Evolutionary conservation across 129 eudicot genomes (phyloP).

Genomic region (Helianthus tuberosus): DNA sequence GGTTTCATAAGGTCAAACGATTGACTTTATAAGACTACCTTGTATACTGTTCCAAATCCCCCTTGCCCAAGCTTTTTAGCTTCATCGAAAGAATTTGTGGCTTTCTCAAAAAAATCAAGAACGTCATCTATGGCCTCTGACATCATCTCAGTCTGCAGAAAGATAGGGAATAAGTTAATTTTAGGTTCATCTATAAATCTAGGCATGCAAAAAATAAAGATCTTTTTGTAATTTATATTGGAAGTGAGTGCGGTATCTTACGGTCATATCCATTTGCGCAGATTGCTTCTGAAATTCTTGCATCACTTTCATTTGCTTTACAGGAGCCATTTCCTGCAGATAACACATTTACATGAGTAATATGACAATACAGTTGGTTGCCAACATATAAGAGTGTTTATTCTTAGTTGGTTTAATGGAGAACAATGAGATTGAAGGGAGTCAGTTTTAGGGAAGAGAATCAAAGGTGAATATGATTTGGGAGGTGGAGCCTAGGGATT

Average conservation of each 20-base stretch:
- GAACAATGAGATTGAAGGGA: no score
- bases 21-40: slow-evolving; percentile 45
- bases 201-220: background rate
- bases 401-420: slow-evolving; percentile 14
- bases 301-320: slow-evolving; percentile 82
- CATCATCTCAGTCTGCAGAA: slow-evolving; percentile 94
- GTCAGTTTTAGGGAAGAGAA: no score
- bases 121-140: slow-evolving; percentile 97
- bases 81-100: slow-evolving; percentile 64
- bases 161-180: slow-evolving; percentile 1
- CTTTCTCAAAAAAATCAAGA: slow-evolving; percentile 84
- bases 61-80: slow-evolving; percentile 92
- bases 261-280: slow-evolving; percentile 99
- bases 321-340: slow-evolving; percentile 99
- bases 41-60: slow-evolving; percentile 86
- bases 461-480: no score
- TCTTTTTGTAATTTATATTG: background rate
- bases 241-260: slow-evolving; percentile 49
- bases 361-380: slow-evolving; percentile 4
- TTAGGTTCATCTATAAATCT: background rate
- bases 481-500: no score
- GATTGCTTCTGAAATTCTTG: slow-evolving; percentile 95
- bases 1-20: background rate
- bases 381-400: background rate
- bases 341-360: background rate